Percentiles rank a stretch among this genome's conserved stretches.
Evolutionary conservation across 73 alveolate genomes (phyloP).

Genomic region (Paramecium caudatum): DNA sequence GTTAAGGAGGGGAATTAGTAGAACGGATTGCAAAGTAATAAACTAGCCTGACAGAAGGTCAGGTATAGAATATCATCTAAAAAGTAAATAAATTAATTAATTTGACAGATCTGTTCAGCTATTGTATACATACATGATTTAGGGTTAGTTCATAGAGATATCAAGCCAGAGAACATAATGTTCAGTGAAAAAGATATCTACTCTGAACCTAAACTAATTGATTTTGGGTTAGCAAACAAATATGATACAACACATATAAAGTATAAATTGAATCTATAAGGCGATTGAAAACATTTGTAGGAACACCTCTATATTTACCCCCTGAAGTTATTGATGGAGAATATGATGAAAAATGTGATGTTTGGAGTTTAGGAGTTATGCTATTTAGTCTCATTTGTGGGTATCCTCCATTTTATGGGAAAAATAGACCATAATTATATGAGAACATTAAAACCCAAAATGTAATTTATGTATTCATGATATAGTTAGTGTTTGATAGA

Average conservation of each 20-base stretch:
- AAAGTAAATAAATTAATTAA: neutral
- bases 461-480: neutral
- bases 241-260: conserved; percentile 82
- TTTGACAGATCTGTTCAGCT: conserved; percentile 80
- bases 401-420: conserved; percentile 96
- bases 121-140: conserved; percentile 93
- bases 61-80: neutral
- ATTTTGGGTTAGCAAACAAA: conserved; percentile 94
- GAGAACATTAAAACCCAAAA: conserved; percentile 79
- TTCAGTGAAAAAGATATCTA: conserved; percentile 84
- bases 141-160: conserved; percentile 96
- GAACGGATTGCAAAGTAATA: conserved; percentile 41
- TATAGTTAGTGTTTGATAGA: conserved; percentile 28
- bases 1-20: conserved; percentile 59
- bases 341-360: conserved; percentile 95
- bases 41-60: neutral
- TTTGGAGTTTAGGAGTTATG: conserved; percentile 96
- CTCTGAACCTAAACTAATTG: conserved; percentile 95
- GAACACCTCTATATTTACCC: conserved; percentile 97
- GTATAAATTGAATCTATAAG: conserved; percentile 73
- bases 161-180: conserved; percentile 97
- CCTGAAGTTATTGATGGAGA: conserved; percentile 97
- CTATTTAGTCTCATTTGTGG: conserved; percentile 93
- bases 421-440: conserved; percentile 87
- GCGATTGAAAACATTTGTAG: conserved; percentile 93